Conservation (phyloP, 2,329 filamentous ascomycete species). For the Colletotrichum coccodes region DNA sequence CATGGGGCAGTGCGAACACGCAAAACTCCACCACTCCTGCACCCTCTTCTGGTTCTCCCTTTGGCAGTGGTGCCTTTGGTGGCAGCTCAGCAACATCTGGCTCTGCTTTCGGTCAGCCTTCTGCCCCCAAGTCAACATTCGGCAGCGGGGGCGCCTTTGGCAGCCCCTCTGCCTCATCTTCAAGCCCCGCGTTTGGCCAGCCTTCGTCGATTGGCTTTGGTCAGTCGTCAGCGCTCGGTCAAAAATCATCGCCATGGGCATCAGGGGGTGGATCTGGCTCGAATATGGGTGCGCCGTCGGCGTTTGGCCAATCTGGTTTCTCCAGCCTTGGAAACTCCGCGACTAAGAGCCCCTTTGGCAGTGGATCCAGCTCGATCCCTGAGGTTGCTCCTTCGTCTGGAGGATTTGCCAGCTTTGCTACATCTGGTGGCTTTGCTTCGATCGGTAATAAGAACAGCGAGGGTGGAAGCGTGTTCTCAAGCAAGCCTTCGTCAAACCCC, state of each 20-base stretch:
- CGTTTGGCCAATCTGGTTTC: conserved; percentile 67
- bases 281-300: conserved; percentile 47
- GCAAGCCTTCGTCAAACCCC: conserved; percentile 47
- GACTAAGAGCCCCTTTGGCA: conserved; percentile 52
- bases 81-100: conserved; percentile 46
- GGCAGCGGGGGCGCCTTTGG: conserved; percentile 18
- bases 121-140: conserved; percentile 39
- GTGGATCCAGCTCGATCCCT: conserved; percentile 36
- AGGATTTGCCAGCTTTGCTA: conserved; percentile 63
- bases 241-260: conserved; percentile 65
- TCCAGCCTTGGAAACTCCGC: conserved; percentile 49
- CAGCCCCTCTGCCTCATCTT: conserved; percentile 37
- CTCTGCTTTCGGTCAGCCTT: conserved; percentile 61
- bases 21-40: conserved; percentile 33
- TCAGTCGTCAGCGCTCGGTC: conserved; percentile 58
- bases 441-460: conserved; percentile 49
- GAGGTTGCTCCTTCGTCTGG: conserved; percentile 47
- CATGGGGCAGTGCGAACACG: conserved; percentile 54
- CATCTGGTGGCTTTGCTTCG: conserved; percentile 64
- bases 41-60: conserved; percentile 43
- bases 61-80: conserved; percentile 59
- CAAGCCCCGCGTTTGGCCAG: conserved; percentile 45
- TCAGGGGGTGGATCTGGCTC: conserved; percentile 44
- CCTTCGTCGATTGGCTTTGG: conserved; percentile 57
- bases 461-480: conserved; percentile 49